Evolutionary conservation across 805 yeast genomes (phyloP), one percentile per base, ranked within the genome.

Genomic region (Ogataea trehaloabstinens): DNA sequence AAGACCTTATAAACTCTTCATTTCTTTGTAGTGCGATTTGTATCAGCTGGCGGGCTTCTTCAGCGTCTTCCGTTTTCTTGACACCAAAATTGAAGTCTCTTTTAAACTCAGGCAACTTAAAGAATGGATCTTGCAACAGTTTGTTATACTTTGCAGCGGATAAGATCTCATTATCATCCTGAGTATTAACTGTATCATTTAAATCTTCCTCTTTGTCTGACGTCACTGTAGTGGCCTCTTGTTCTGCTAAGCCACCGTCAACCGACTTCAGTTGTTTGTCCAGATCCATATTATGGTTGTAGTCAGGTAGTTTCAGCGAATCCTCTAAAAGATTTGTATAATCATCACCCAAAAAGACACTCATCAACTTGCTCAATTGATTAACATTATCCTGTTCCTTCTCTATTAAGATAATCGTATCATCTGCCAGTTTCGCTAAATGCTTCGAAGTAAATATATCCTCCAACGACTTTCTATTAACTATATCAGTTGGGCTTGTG

Each of bases 281-380:
- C 28, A 59, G 41, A 40, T 62, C 64, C 31, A 82, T 60, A 22
- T 80, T 77, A 52, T 83, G 89, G 52, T 86, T 85, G 53, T 85
- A 85, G 19, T 64, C 70, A 2, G 88, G 83, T 24, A 89, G 67
- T 18, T 78, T 75, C 61, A 90, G 60, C 34, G 78, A 76, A 17
- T 75, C 78, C 24, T 85, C 86, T 16, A 78, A 66, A 28, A 83
- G 62, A 39, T 78, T 79, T 31, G 70, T 70, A 47, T 95, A 85
- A 56, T 87, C 91, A 56, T 91, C 98, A 4, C 97, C 96, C 35
- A 91, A 68, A 49, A 91, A 78, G 1, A 85, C 80, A 45, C 82
- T 85, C 62, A 93, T 71, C 31, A 91, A 68, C 52, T 78, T 78
- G 31, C 83, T 76, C 37, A 89, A 67, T 53, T 80, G 76, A 41